A percentile compares a stretch with the other conserved stretches of the same genome.
phyloP scores from a whole-genome alignment of 108 stramenopile genomes.

The Licmophora abbreviata region DNA sequence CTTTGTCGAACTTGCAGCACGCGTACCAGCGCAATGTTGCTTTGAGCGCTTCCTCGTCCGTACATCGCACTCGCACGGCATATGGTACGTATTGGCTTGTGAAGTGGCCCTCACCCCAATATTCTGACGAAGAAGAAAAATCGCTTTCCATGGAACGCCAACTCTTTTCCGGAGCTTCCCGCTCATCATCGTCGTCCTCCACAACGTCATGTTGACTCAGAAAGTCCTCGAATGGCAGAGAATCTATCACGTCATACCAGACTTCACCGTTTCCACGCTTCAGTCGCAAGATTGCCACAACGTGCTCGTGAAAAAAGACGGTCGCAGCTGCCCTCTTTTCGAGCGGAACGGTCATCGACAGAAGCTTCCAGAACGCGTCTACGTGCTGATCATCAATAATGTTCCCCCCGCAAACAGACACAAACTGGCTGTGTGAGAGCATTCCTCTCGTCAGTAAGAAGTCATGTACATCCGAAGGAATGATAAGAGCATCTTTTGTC shows the following conservation, averaged over 20 bases:
- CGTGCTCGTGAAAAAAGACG: constrained; percentile 65
- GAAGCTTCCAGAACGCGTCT: constrained; percentile 14
- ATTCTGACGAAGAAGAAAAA: not conserved
- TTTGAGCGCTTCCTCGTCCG: not conserved
- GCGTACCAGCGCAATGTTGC: constrained; percentile 34
- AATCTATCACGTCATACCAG: constrained; percentile 29
- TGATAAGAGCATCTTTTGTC: constrained; percentile 42
- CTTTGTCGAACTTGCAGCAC: constrained; percentile 33
- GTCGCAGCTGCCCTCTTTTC: constrained; percentile 36
- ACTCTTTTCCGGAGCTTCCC: not conserved
- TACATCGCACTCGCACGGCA: not conserved
- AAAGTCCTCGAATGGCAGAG: constrained; percentile 7
- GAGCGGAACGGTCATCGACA: constrained; percentile 1
- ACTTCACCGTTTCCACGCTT: constrained; percentile 2
- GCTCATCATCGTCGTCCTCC: not conserved
- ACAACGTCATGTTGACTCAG: not conserved
- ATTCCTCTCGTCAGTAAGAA: constrained; percentile 39
- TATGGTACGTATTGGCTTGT: not conserved
- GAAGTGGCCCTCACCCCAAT: not conserved
- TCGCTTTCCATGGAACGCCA: not conserved
- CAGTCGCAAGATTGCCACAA: constrained; percentile 30
- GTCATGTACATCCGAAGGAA: constrained; percentile 67
- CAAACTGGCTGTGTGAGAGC: constrained; percentile 38
- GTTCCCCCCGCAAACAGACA: constrained; percentile 54
- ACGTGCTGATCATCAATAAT: constrained; percentile 54